Conservation (phyloP, 1,284 basidiomycete genomes). For the Austroboletus niveus region DNA sequence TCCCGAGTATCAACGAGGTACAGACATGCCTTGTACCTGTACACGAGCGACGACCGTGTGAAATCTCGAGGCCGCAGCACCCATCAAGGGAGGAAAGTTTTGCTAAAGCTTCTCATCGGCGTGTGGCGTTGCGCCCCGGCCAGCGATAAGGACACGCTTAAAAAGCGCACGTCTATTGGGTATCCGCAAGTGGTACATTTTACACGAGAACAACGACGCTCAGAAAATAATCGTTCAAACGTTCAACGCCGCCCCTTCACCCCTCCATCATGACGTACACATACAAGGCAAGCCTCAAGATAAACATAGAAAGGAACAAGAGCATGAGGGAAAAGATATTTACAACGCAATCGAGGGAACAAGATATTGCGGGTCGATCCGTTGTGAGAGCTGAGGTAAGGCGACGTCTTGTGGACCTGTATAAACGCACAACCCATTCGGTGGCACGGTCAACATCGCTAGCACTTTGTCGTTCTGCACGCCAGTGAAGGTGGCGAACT, state of each 20-base stretch:
- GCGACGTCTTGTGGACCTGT: constrained; percentile 14
- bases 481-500: constrained; percentile 29
- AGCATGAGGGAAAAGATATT: constrained; percentile 5
- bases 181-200: constrained; percentile 26
- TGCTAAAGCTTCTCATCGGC: neutral
- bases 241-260: constrained; percentile 13
- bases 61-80: neutral
- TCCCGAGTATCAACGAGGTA: neutral
- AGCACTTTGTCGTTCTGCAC: constrained; percentile 33
- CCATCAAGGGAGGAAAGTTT: neutral
- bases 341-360: constrained; percentile 5
- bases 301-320: neutral
- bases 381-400: constrained; percentile 7
- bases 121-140: neutral
- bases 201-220: constrained; percentile 26
- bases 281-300: constrained; percentile 26
- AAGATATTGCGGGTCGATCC: constrained; percentile 14
- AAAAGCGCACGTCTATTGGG: constrained; percentile 24
- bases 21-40: neutral
- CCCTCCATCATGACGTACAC: constrained; percentile 18
- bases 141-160: neutral
- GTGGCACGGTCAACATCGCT: constrained; percentile 14
- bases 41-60: neutral
- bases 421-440: constrained; percentile 19
- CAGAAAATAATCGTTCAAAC: constrained; percentile 3